Evolutionary conservation across 352 stramenopile species (phyloP), one percentile per base, ranked within the genome.

Genomic region (Phytophthora colocasiae): DNA sequence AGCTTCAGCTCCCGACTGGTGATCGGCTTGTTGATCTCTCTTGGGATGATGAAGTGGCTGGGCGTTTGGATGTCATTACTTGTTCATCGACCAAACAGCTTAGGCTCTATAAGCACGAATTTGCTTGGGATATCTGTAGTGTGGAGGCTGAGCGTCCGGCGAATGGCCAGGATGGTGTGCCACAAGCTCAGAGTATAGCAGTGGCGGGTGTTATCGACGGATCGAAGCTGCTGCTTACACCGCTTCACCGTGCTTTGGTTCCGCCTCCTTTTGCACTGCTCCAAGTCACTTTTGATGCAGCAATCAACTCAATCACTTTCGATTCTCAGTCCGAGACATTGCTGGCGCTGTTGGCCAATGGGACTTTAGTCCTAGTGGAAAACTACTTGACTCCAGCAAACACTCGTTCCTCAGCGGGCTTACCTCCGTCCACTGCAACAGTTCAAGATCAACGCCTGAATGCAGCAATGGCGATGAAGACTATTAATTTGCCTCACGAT

Each of bases 211-310:
- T 92, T 0, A 80, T 95, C 12, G 84, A 93, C 56, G 86, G 84
- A 17, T 49, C 41, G 14, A 79, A 73, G 12, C 31, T 95, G 39
- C 72, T 92, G 41, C 55, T 93, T n/a, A 95, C 86, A 4, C 86
- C 84, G 8, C 63, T 92, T 32, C 78, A 89, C 45, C 75, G 80
- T 40, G 79, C 83, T 8, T 48, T 93, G 38, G 78, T 95, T 5
- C 86, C 84, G n/a, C 86, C 84, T 3, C 86, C 81, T 38, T 85
- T 90, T 44, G 79, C 81, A 15, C 58, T 90, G 22, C 69, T 78
- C 34, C 69, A 77, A 55, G 26, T 77, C 11, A 45, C 68, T 10
- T 89, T 89, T 34, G 34, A 73, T 0, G 61, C 63, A 2, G 24
- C 76, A 3, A 71, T 92, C 19, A 92, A 88, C 44, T 79, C 80